Evolutionary conservation across 106 monocot species (phyloP).

Genomic region (Phalaenopsis equestris): DNA sequence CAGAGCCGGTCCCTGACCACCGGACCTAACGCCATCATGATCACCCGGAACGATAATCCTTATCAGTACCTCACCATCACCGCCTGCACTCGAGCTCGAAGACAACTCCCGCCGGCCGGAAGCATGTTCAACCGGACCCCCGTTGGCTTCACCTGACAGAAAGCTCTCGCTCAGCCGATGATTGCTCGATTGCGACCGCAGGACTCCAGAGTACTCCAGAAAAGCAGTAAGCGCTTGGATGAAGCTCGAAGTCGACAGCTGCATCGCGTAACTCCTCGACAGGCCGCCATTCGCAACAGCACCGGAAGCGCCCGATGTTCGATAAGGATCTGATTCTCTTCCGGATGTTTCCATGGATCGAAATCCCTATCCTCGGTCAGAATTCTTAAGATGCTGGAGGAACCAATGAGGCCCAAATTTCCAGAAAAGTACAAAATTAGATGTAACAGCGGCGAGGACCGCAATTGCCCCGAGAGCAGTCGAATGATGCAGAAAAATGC

Average conservation of each 20-base stretch:
- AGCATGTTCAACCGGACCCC: not conserved
- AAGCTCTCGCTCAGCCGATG: conserved; percentile 24
- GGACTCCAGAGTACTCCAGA: conserved; percentile 67
- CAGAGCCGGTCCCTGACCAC: conserved; percentile 9
- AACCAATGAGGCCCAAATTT: too few relatives aligned
- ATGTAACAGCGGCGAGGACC: not conserved
- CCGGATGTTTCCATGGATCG: conserved; percentile 21
- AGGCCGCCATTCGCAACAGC: conserved; percentile 7
- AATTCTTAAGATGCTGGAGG: not conserved
- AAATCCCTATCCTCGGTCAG: not conserved
- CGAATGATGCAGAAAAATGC: not conserved
- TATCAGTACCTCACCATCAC: conserved; percentile 64
- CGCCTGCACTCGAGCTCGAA: conserved; percentile 4
- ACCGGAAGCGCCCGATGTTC: not conserved
- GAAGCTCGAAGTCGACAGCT: conserved; percentile 60
- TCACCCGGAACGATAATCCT: conserved; percentile 63
- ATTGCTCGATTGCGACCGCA: conserved; percentile 30
- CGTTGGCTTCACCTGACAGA: conserved; percentile 7
- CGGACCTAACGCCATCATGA: conserved; percentile 22
- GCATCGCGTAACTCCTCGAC: conserved; percentile 42
- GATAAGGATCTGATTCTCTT: not conserved
- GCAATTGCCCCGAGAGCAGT: not conserved
- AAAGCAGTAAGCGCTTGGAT: conserved; percentile 65
- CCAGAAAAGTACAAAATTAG: too few relatives aligned
- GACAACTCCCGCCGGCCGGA: conserved; percentile 10